Evolutionary conservation across 1,284 basidiomycete species (phyloP).

Genomic region (Vanrija pseudolonga): DNA sequence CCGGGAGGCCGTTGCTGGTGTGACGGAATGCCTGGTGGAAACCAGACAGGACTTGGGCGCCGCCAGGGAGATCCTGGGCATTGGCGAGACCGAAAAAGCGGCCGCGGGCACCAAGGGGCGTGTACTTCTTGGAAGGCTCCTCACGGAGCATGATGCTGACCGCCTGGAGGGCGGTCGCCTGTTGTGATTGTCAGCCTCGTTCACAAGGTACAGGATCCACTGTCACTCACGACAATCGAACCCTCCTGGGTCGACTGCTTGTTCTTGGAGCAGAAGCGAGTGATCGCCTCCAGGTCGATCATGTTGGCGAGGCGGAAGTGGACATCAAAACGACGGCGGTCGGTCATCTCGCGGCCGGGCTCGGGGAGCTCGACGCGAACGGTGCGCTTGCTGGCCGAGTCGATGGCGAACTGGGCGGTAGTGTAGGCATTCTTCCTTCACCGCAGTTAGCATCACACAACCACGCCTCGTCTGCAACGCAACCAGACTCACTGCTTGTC

Average conservation of each 20-base stretch:
- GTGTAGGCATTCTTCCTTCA: conserved; percentile 44
- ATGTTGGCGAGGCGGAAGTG: conserved; percentile 32
- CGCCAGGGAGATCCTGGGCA: too few relatives aligned
- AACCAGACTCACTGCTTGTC: conserved; percentile 33
- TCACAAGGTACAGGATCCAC: too few relatives aligned
- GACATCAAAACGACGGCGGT: conserved; percentile 42
- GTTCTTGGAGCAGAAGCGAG: conserved; percentile 36
- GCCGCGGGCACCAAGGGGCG: conserved; percentile 44
- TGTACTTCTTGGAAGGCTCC: conserved; percentile 32
- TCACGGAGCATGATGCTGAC: conserved; percentile 46
- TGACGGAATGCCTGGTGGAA: conserved; percentile 29
- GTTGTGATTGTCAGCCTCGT: not conserved
- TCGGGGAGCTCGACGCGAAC: conserved; percentile 41
- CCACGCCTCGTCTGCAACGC: conserved; percentile 5
- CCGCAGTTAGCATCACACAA: too few relatives aligned
- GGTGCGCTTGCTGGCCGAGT: conserved; percentile 24
- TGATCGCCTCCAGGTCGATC: conserved; percentile 40
- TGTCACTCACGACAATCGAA: conserved; percentile 31
- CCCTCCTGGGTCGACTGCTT: conserved; percentile 32
- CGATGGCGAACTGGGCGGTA: conserved; percentile 24
- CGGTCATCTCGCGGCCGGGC: conserved; percentile 31
- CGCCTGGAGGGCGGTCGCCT: conserved; percentile 43
- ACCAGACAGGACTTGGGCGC: too few relatives aligned
- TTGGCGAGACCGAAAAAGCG: conserved; percentile 30
- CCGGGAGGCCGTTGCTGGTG: conserved; percentile 25